Percentiles rank a stretch among this genome's conserved stretches.
phyloP scores from a whole-genome alignment of 108 stramenopile species.

The Nitzschia palea region DNA sequence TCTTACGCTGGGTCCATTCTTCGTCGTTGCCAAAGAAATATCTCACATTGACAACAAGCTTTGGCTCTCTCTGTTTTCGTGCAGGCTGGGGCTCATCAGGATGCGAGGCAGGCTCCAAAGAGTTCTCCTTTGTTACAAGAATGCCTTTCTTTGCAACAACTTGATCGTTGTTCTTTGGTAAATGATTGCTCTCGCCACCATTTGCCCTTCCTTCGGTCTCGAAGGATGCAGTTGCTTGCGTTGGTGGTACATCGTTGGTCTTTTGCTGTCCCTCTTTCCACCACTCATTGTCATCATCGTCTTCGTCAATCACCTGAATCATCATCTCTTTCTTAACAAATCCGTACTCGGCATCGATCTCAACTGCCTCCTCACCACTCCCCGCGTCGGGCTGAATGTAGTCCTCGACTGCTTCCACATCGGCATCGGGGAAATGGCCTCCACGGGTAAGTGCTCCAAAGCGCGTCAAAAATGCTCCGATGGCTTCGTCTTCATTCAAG shows the following conservation, averaged over 20 bases:
- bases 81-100: too few species aligned
- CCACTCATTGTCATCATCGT: conserved; percentile 8
- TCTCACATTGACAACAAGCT: neutral
- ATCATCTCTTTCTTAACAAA: conserved; percentile 7
- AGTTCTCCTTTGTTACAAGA: too few species aligned
- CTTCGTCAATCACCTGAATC: neutral
- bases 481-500: conserved; percentile 26
- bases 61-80: too few species aligned
- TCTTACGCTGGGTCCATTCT: conserved; percentile 25
- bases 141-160: too few species aligned
- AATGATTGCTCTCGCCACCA: too few species aligned
- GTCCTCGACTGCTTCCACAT: neutral
- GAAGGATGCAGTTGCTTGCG: too few species aligned
- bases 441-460: neutral
- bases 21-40: conserved; percentile 8
- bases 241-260: too few species aligned
- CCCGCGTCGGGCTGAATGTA: neutral
- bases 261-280: conserved; percentile 17
- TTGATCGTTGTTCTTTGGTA: too few species aligned
- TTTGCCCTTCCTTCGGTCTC: too few species aligned
- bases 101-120: too few species aligned
- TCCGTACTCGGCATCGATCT: conserved; percentile 17
- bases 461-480: conserved; percentile 23
- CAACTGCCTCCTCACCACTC: conserved; percentile 8
- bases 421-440: neutral